Evolutionary conservation across 495 filamentous ascomycete genomes (phyloP).

Genomic region (Hypomontagnella submonticulosa): DNA sequence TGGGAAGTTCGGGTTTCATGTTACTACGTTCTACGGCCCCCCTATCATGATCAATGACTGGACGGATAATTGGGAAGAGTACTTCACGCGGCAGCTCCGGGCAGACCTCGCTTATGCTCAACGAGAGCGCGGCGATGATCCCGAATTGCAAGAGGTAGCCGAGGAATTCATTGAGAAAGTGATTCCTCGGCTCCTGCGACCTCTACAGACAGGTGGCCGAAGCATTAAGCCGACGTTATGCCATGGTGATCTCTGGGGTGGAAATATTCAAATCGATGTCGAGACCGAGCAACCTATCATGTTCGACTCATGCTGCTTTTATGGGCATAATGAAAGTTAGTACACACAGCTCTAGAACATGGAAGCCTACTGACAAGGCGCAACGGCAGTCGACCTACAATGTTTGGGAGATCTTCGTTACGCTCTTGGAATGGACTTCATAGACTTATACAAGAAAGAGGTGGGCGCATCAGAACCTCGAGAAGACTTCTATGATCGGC

Average conservation of each 20-base stretch:
- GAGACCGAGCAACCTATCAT: slow-evolving; percentile 49
- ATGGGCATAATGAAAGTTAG: slow-evolving; percentile 60
- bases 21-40: slow-evolving; percentile 57
- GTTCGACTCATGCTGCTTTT: slow-evolving; percentile 60
- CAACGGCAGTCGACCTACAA: slow-evolving; percentile 16
- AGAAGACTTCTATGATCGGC: slow-evolving; percentile 40
- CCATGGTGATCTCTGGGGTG: slow-evolving; percentile 61
- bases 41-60: slow-evolving; percentile 54
- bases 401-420: slow-evolving; percentile 32
- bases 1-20: slow-evolving; percentile 63
- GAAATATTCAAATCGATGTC: slow-evolving; percentile 53
- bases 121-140: slow-evolving; percentile 2
- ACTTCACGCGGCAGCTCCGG: slow-evolving; percentile 44
- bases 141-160: slow-evolving; percentile 2
- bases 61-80: slow-evolving; percentile 59
- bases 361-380: not conserved
- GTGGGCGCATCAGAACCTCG: slow-evolving; percentile 28
- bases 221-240: slow-evolving; percentile 56
- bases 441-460: slow-evolving; percentile 24
- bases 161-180: slow-evolving; percentile 7
- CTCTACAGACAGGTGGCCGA: slow-evolving; percentile 55
- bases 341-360: not conserved
- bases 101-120: slow-evolving; percentile 4
- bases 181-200: slow-evolving; percentile 42
- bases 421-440: slow-evolving; percentile 22